Base-by-base conservation (phyloP, 78 protist genomes). In the Dictyostelium firmibasis region DNA sequence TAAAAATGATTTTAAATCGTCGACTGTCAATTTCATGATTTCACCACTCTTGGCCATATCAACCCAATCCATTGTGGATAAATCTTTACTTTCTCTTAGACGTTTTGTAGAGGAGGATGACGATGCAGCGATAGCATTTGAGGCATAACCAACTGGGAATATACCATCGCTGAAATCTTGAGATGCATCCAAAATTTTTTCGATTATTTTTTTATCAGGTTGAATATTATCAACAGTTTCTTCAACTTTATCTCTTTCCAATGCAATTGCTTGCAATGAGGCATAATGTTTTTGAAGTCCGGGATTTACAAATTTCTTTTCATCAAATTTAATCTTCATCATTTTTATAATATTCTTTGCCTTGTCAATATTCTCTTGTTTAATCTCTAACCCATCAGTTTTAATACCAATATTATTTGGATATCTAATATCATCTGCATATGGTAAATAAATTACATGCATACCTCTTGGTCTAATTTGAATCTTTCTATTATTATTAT, bases 361-460 rank as follows among this genome's bases (percentile, higher is more conserved):
- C 47, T 41, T 29, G 3, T 57, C 96, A 13, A 93, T 35, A 16
- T 78, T 16, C 2, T 93, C 75, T 27, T 29, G 50, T 29, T 31
- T n/a, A 6, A 41, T 11, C 5, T 81, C 75, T 44, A 44, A 33
- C 50, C 53, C 77, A 72, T n/a, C 64, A 6, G 44, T 53, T 72
- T 44, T 53, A 31, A 43, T 43, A 78, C 64, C 77, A 36, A 14
- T 8, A n/a, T 72, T 72, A 72, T 6, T 33, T 72, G 79, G 79
- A 33, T 72, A 33, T 47, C 97, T 92, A 36, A 96, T 96, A 67
- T 96, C 97, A 41, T 96, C 97, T 9, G 93, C 91, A 31, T 60
- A 96, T 9, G 97, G 97, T 13, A 96, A 38, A 31, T 79, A 85
- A 41, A 96, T 27, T 1, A 96, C 36, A 72, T 96, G 88, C 72